Base-by-base conservation (phyloP, 1,139 yeast species). In the Geotrichum reessii region DNA sequence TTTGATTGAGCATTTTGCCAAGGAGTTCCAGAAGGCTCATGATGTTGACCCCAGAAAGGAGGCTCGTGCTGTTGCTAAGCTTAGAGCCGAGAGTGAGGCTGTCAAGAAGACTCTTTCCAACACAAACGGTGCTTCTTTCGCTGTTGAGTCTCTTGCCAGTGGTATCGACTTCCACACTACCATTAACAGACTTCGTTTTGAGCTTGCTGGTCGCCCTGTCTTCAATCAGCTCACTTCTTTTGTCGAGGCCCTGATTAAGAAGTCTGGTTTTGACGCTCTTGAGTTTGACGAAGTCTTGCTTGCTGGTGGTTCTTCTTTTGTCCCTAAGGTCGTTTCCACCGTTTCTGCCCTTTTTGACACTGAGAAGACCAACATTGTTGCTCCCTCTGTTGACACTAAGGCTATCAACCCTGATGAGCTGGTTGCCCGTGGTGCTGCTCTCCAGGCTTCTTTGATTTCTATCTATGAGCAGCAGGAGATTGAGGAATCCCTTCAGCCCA, bases 101-200 rank as follows among this genome's bases (percentile, higher is more conserved):
- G 90, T 95, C 62, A 91, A 92, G 80, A 90, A 89, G 79, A 93
- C 99, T 48, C 80, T 93, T 69, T 87, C 96, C 54, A 92, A 93
- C 74, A 95, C 95, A 58, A 86, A 85, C 69, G 79, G 92, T 55
- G 87, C 97, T 51, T 87, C 95, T 61, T 90, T 92, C 72, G 95
- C 98, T 52, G 88, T 95, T 68, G 99, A 95, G 76, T 89, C 97
- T 25, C 81, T 93, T 67, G 91, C 96, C 63, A 95, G 89, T 63
- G 99, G 99, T 63, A 82, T 80, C 72, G 99, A 93, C 76, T 93
- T 86, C 84, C 93, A 88, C 77, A 83, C 96, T 64, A 81, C 93
- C 62, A 85, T 95, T 73, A 93, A 93, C 82, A 87, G 99, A 79
- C 81, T 95, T 76, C 84, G 97, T 77, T 93, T 83, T 71, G 99